Evolutionary conservation across 805 yeast species (phyloP).

Genomic region (Ogataea methylovora): DNA sequence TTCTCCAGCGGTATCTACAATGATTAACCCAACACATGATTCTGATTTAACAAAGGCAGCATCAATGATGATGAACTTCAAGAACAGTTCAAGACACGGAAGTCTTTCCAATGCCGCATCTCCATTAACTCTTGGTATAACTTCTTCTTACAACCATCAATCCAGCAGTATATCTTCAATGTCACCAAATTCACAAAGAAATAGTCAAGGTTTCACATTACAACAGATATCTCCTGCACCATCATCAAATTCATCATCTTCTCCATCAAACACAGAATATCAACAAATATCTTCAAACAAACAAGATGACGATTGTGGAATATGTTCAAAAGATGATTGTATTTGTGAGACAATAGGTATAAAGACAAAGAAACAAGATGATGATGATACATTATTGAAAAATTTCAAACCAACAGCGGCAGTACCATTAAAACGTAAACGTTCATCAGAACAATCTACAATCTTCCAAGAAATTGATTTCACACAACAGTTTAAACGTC

Average conservation of each 20-base stretch:
- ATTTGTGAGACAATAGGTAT: conserved; percentile 51
- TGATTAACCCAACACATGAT: conserved; percentile 6
- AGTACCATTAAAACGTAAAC: conserved; percentile 45
- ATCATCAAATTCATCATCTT: too few species aligned
- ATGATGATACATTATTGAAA: too few species aligned
- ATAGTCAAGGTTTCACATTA: neutral
- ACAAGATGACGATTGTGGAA: conserved; percentile 40
- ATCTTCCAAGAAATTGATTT: conserved; percentile 45
- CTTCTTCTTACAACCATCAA: neutral
- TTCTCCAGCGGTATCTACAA: conserved; percentile 3
- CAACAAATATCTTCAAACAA: neutral
- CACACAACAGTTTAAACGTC: conserved; percentile 33
- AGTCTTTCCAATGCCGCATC: conserved; percentile 13
- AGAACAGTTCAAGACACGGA: conserved; percentile 17
- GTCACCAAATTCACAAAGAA: neutral
- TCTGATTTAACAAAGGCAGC: conserved; percentile 19
- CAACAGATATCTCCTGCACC: neutral
- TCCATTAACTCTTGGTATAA: conserved; percentile 6
- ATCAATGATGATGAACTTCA: conserved; percentile 21
- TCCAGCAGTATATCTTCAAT: too few species aligned
- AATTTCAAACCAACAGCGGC: conserved; percentile 67
- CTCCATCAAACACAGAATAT: too few species aligned
- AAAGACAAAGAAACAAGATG: conserved; percentile 15
- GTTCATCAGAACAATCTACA: conserved; percentile 7
- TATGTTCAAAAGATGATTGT: conserved; percentile 64